phyloP scores from a whole-genome alignment of 208 protist species.

The Naegleria lovaniensis region DNA sequence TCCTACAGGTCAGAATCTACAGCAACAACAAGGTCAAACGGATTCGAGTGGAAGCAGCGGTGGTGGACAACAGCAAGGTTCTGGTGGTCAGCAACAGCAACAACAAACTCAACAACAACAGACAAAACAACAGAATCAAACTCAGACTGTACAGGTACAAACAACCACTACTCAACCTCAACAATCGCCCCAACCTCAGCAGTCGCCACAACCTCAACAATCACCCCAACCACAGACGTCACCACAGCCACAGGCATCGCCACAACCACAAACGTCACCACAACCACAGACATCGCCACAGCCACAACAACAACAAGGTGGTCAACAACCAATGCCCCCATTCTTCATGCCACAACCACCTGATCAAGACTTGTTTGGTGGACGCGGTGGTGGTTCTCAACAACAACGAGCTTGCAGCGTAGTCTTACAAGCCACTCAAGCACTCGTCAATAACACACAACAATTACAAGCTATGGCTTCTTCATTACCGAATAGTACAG shows the following conservation, averaged over 20 bases:
- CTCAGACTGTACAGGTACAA: neutral
- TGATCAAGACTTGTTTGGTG: neutral
- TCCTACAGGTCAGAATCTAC: neutral
- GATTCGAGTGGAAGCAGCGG: too few species aligned
- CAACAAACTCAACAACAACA: neutral
- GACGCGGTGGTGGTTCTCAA: neutral
- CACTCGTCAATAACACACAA: neutral
- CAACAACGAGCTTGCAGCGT: neutral
- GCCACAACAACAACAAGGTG: too few species aligned
- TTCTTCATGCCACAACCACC: too few species aligned
- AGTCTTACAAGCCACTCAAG: neutral
- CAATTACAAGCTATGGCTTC: neutral
- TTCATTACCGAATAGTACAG: neutral
- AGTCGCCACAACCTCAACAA: neutral
- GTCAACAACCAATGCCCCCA: too few species aligned
- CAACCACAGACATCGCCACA: neutral
- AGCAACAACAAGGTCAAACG: slow-evolving; percentile 15
- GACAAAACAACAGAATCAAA: neutral
- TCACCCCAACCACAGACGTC: neutral
- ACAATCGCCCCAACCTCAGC: neutral
- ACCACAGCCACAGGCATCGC: neutral
- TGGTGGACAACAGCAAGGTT: neutral
- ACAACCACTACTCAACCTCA: neutral
- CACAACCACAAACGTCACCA: neutral
- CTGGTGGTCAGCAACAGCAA: neutral